Evolutionary conservation across 768 basidiomycete genomes (phyloP), one percentile per base, ranked within the genome.

Genomic region (Hygrophorus pudorinus): DNA sequence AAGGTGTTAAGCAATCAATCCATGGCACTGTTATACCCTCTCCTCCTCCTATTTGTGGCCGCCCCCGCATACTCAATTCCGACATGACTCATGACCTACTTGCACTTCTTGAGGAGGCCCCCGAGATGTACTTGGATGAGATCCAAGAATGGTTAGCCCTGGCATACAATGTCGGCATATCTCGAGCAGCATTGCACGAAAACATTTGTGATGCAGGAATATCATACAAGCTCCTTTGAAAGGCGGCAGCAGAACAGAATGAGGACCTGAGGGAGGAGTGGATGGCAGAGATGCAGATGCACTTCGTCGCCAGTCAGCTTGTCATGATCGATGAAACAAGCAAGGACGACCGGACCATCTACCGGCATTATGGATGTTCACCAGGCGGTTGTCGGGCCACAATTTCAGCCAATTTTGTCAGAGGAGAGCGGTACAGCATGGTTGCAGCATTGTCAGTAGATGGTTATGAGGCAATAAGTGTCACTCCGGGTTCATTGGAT

Each of bases 1-100:
- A n/a, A n/a, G n/a, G n/a, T n/a, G n/a, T n/a, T n/a, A n/a, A n/a
- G n/a, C n/a, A n/a, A n/a, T n/a, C 11, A 13, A 29, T 38, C 34
- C 42, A 46, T 46, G 51, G 45, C 27, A 34, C 17, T 37, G 47
- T 46, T 14, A 37, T 44, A 2, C 41, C 49, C 28, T 47, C 49
- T 1, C 14, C 8, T 9, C 47, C 36, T 34, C 50, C 41, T n/a
- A 18, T 46, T 1, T 46, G 35, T n/a, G 48, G 53, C 11, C 45
- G 48, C 17, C 50, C 53, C 12, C 50, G 40, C n/a, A 46, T 48
- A 13, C 45, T 53, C n/a, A n/a, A n/a, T n/a, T n/a, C n/a, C n/a
- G n/a, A n/a, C n/a, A n/a, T n/a, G n/a, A n/a, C n/a, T n/a, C n/a
- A n/a, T n/a, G n/a, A n/a, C n/a, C n/a, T n/a, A n/a, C n/a, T n/a